phyloP scores from a whole-genome alignment of 2,329 filamentous ascomycete genomes.

The Alternaria incomplexa region DNA sequence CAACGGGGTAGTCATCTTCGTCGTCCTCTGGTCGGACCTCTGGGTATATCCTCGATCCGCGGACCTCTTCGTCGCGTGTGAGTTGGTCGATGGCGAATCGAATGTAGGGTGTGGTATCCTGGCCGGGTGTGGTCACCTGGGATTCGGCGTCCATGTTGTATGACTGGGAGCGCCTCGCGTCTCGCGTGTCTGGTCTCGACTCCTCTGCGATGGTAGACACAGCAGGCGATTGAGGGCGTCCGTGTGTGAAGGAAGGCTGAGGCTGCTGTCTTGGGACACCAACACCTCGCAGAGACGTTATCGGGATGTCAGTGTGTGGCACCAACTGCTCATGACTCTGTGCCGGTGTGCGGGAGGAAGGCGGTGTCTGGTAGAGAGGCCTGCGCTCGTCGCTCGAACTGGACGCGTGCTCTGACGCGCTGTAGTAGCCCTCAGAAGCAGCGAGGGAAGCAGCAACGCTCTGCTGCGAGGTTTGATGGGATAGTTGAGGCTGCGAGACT shows the following conservation, averaged over 20 bases:
- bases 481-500: conserved; percentile 51
- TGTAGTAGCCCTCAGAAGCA: conserved; percentile 59
- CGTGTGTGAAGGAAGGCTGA: conserved; percentile 17
- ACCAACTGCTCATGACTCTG: conserved; percentile 48
- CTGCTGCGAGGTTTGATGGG: conserved; percentile 52
- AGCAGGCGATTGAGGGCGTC: conserved; percentile 29
- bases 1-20: conserved; percentile 56
- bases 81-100: conserved; percentile 89
- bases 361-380: conserved; percentile 42
- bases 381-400: conserved; percentile 44
- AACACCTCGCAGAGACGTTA: conserved; percentile 42
- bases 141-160: conserved; percentile 42
- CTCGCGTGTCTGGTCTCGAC: conserved; percentile 31
- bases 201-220: conserved; percentile 45
- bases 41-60: conserved; percentile 59
- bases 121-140: conserved; percentile 63
- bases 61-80: conserved; percentile 73
- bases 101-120: conserved; percentile 87
- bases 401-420: conserved; percentile 50
- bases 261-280: conserved; percentile 41
- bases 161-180: conserved; percentile 27
- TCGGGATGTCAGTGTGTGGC: conserved; percentile 30
- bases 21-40: conserved; percentile 22
- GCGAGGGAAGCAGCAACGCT: conserved; percentile 57
- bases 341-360: conserved; percentile 43